A percentile compares a stretch with the other conserved stretches of the same genome.
Evolutionary conservation across 2,329 filamentous ascomycete genomes (phyloP).

Genomic region (Xylariaceae sp.): DNA sequence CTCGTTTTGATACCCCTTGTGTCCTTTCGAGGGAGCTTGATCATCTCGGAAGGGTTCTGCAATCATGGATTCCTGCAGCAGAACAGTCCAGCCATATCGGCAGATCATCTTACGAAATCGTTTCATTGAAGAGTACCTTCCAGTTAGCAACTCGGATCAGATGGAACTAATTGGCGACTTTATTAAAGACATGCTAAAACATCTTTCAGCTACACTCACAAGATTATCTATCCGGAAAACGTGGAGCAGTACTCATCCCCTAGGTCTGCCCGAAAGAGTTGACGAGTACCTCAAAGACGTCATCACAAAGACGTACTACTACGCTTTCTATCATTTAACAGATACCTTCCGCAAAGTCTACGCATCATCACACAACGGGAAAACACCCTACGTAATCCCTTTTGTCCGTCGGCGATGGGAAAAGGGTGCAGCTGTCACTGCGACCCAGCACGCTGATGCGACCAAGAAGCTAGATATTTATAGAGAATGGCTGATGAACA

Average conservation of each 20-base stretch:
- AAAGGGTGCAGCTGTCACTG: too few relatives aligned
- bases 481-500: too few relatives aligned
- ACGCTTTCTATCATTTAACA: constrained; percentile 2
- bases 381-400: background rate
- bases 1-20: constrained; percentile 1
- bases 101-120: background rate
- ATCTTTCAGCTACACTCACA: background rate
- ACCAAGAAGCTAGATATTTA: too few relatives aligned
- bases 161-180: too few relatives aligned
- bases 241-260: background rate
- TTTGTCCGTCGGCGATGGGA: too few relatives aligned
- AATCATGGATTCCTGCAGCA: constrained; percentile 1
- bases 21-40: constrained; percentile 1
- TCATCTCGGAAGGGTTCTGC: background rate
- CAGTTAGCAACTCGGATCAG: background rate
- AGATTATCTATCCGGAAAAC: constrained; percentile 1
- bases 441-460: too few relatives aligned
- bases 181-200: constrained; percentile 2
- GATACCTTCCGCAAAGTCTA: background rate
- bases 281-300: constrained; percentile 3
- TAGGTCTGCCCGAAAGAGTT: background rate
- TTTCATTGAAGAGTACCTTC: constrained; percentile 1
- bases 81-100: background rate
- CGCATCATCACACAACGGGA: background rate
- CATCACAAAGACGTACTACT: constrained; percentile 1